These are phyloP conservation scores for Chytriomyces hyalinus DNA, from an alignment of 192 early-diverging fungal genomes.

Conservation along the genomic window DNA sequence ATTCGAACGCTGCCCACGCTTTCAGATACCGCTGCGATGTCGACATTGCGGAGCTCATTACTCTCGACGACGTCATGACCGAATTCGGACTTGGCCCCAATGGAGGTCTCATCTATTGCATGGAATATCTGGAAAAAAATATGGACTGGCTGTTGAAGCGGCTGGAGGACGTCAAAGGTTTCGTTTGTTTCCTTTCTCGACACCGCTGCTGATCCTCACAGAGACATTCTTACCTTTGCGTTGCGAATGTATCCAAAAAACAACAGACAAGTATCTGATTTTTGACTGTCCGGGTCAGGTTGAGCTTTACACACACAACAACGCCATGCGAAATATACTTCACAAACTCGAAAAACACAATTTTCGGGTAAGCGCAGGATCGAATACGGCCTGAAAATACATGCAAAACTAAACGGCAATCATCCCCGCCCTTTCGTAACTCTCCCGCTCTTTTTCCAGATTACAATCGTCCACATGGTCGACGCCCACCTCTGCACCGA, in stretches of 20 bases:
- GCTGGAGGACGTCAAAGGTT: slow-evolving; percentile 51
- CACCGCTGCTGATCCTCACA: background rate
- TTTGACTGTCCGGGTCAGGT: slow-evolving; percentile 67
- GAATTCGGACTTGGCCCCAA: slow-evolving; percentile 62
- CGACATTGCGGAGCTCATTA: slow-evolving; percentile 59
- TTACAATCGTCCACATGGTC: slow-evolving; percentile 84
- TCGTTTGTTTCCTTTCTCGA: background rate
- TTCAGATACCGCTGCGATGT: slow-evolving; percentile 52
- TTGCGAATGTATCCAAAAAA: background rate
- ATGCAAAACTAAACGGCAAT: slow-evolving; percentile 65
- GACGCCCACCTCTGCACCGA: slow-evolving; percentile 84
- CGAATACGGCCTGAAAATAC: slow-evolving; percentile 59
- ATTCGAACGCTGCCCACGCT: background rate
- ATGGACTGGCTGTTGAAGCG: slow-evolving; percentile 59
- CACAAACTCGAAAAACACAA: slow-evolving; percentile 65
- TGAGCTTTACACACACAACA: slow-evolving; percentile 70
- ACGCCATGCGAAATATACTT: slow-evolving; percentile 78
- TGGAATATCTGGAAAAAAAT: slow-evolving; percentile 69
- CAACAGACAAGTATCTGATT: slow-evolving; percentile 58
- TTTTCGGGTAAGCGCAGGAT: slow-evolving; percentile 61
- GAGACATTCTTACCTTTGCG: background rate
- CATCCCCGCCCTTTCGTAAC: slow-evolving; percentile 63
- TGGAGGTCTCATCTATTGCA: slow-evolving; percentile 65
- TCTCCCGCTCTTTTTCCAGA: slow-evolving; percentile 38
- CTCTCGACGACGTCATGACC: slow-evolving; percentile 59